Base-by-base conservation (phyloP, 1,139 yeast genomes). In the Taiozyma onychis region DNA sequence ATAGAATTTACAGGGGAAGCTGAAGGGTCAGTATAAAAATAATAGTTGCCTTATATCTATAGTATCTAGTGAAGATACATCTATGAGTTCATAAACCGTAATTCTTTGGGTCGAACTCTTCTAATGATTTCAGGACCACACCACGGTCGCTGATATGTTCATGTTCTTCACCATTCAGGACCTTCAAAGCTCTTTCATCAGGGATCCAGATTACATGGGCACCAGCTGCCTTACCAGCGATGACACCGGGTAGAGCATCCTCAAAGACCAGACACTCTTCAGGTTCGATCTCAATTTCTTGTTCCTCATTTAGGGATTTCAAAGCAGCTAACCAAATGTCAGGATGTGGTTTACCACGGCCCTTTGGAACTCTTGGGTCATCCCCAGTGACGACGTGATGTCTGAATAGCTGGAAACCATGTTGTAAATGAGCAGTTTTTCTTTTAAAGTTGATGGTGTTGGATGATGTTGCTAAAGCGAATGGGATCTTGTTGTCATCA, bases 381-480 rank as follows among this genome's bases (percentile, higher is more conserved):
- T 93, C 98, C 6, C 98, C 98, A 2, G 91, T 85, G 22, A 93
- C 86, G 24, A 88, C 72, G 54, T 83, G 88, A 16, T 75, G 74
- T 8, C 80, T 81, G 63, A 93, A 93, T 44, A 77, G 64, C 6
- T 76, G 75, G 58, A 88, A 85, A 3, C 83, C 81, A 11, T 79
- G 73, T 39, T 72, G 67, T 49, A 89, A 73, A 64, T 88, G 93
- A 6, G 66, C 69, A 0, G 97, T 89, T 66, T 93, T 93, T 51
- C 79, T 70, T 27, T 73, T 66, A 62, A 71, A 90, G 61, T 86
- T 88, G 42, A 66, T 63, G 27, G 64, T 68, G 58, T 79, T 78
- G 2, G 97, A 88, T 10, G 96, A 87, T 2, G 98, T 91, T n/a
- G 97, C 97, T 49, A 93, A 75, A 1, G 96, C 97, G 56, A 90